Conservation (phyloP, 129 eudicot species). For the Gnaphalium uliginosum region DNA sequence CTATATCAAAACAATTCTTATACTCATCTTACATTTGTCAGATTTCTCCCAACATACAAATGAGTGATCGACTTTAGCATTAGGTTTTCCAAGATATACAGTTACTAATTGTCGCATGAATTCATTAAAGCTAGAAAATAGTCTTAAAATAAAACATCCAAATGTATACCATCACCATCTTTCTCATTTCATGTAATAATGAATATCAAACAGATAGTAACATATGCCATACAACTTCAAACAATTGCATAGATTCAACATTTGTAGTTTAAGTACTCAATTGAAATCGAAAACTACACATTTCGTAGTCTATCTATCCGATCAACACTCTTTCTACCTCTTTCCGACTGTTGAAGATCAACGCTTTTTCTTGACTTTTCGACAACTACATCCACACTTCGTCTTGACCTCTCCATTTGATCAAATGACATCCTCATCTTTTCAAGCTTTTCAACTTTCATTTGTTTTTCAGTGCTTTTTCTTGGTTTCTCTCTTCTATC, state of each 20-base stretch:
- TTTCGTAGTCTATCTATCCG: constrained; percentile 62
- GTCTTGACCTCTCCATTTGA: constrained; percentile 77
- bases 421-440: constrained; percentile 67
- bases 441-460: constrained; percentile 52
- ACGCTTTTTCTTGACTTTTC: constrained; percentile 70
- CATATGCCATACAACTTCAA: constrained; percentile 38
- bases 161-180: constrained; percentile 21
- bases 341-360: constrained; percentile 66
- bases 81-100: no score
- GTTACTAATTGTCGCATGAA: neutral
- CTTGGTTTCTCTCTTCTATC: constrained; percentile 85
- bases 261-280: constrained; percentile 17
- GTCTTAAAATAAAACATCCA: neutral
- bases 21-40: no score
- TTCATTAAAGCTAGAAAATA: neutral
- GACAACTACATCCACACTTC: constrained; percentile 67
- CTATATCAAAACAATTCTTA: no score
- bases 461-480: constrained; percentile 52
- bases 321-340: constrained; percentile 84
- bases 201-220: constrained; percentile 20
- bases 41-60: no score
- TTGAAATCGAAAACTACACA: constrained; percentile 32
- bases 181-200: constrained; percentile 23
- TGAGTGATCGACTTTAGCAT: no score
- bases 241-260: constrained; percentile 44